Base-by-base conservation (phyloP, 192 early-diverging fungal species). In the Thoreauomyces humboldtii region DNA sequence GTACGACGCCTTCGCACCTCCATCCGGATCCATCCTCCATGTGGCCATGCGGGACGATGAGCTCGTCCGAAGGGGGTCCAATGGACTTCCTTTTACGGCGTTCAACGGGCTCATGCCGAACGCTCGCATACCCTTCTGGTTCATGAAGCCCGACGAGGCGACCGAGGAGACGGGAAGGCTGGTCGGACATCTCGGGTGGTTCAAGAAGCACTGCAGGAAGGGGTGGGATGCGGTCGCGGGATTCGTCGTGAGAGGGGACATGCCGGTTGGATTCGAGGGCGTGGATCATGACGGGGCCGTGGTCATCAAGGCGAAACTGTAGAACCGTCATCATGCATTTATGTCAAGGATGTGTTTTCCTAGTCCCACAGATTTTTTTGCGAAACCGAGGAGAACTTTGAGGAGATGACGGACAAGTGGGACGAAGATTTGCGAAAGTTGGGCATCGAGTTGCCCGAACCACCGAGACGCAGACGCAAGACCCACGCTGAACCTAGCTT, bases 121-220 rank as follows among this genome's bases (percentile, higher is more conserved):
- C 17, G 59, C 59, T 6, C 31, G 21, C 27, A 31, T 61, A 6
- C 17, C 31, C 5, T 31, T 61, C 5, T 50, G 19, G 7, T 64
- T 33, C 36, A 17, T 64, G n/a, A 34, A 64, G 22, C 62, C 62
- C 6, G 5, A 12, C 6, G 45, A 24, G 28, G 9, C 21, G 1
- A 50, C 32, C 21, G 22, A 28, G 34, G 47, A 64, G 22, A 24
- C 19, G 17, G 21, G 25, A 2, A 22, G 50, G 15, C 33, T 1
- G 17, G 62, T 64, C 6, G 48, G 34, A 12, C 62, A 64, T 52
- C n/a, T 64, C 33, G 62, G 62, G 2, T 54, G 51, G 19, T 64
- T 64, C 29, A n/a, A 25, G 22, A 53, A 64, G 45, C 19, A 32
- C 5, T 53, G 62, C 32, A 29, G 35, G 15, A 34, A 34, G 17